Percentiles rank a stretch among this genome's conserved stretches.
phyloP scores from a whole-genome alignment of 1,284 basidiomycete species.

The Mycosarcoma maydis region DNA sequence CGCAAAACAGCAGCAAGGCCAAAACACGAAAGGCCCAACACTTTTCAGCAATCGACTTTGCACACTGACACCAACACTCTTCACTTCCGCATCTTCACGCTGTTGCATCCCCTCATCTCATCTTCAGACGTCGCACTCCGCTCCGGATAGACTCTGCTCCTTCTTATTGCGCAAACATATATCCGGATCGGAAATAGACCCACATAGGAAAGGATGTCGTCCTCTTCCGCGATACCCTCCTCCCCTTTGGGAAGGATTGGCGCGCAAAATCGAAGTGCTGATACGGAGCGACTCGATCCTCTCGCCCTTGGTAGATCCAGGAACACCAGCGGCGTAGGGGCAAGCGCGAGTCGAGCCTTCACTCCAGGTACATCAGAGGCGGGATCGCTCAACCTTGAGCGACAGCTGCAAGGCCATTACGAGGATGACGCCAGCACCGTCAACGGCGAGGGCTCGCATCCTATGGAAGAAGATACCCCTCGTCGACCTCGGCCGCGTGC shows the following conservation, averaged over 20 bases:
- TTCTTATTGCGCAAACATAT: not conserved
- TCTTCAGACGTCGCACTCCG: no score
- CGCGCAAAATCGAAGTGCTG: conserved; percentile 26
- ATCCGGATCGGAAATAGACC: not conserved
- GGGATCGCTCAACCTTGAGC: conserved; percentile 42
- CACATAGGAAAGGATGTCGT: conserved; percentile 36
- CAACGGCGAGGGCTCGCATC: conserved; percentile 28
- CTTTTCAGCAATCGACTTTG: not conserved
- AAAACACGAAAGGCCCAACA: not conserved
- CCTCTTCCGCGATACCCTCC: conserved; percentile 50
- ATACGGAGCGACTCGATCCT: conserved; percentile 35
- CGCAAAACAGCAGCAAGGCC: conserved; percentile 63
- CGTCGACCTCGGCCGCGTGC: conserved; percentile 43
- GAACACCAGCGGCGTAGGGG: conserved; percentile 27
- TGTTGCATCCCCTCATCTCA: no score
- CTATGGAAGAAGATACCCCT: conserved; percentile 45
- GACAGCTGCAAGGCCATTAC: conserved; percentile 35
- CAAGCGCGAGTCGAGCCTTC: conserved; percentile 28
- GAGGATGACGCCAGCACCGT: conserved; percentile 37
- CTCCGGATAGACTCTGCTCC: not conserved
- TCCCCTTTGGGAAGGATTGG: conserved; percentile 46
- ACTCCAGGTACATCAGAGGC: conserved; percentile 42
- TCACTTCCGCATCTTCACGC: not conserved
- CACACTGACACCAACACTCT: not conserved
- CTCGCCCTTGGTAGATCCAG: conserved; percentile 38